Percentiles rank a stretch among this genome's conserved stretches.
Conservation (phyloP, 805 yeast genomes). For the Wickerhamiella allomyrinae region DNA sequence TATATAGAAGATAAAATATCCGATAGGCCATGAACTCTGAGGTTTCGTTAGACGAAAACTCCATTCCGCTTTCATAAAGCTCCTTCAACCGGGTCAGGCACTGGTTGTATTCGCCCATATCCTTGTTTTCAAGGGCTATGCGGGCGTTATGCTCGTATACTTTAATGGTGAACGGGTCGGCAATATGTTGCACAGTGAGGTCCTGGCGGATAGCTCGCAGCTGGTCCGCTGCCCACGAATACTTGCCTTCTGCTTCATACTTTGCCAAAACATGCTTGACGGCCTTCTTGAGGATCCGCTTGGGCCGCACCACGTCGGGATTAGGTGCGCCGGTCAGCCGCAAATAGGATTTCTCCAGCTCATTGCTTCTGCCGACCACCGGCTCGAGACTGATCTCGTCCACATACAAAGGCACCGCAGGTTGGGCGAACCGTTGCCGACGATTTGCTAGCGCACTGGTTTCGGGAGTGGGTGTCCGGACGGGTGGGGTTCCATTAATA, state of each 20-base stretch:
- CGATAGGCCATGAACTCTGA: conserved; percentile 62
- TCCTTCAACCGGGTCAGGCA: conserved; percentile 70
- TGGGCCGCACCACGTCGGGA: conserved; percentile 71
- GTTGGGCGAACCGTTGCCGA: neutral
- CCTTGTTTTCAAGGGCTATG: conserved; percentile 69
- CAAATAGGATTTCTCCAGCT: conserved; percentile 62
- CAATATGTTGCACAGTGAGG: conserved; percentile 78
- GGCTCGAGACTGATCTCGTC: conserved; percentile 13
- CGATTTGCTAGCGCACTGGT: neutral
- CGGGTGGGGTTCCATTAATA: too few species aligned
- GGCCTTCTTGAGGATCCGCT: conserved; percentile 43
- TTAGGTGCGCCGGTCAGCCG: conserved; percentile 86
- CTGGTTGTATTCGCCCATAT: conserved; percentile 89
- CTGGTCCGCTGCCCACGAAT: conserved; percentile 75
- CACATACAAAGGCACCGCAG: conserved; percentile 12
- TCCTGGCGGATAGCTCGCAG: conserved; percentile 88
- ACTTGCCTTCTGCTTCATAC: conserved; percentile 39
- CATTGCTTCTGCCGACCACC: conserved; percentile 49
- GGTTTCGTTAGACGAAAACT: conserved; percentile 24
- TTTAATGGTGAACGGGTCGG: conserved; percentile 54
- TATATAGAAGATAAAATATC: conserved; percentile 58
- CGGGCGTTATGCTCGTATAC: conserved; percentile 82
- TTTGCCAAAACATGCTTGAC: conserved; percentile 39
- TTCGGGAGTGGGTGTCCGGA: too few species aligned
- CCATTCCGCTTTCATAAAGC: conserved; percentile 35